Percentiles rank a stretch among this genome's conserved stretches.
phyloP scores from a whole-genome alignment of 2,329 filamentous ascomycete species.

The Aureobasidium sp. region DNA sequence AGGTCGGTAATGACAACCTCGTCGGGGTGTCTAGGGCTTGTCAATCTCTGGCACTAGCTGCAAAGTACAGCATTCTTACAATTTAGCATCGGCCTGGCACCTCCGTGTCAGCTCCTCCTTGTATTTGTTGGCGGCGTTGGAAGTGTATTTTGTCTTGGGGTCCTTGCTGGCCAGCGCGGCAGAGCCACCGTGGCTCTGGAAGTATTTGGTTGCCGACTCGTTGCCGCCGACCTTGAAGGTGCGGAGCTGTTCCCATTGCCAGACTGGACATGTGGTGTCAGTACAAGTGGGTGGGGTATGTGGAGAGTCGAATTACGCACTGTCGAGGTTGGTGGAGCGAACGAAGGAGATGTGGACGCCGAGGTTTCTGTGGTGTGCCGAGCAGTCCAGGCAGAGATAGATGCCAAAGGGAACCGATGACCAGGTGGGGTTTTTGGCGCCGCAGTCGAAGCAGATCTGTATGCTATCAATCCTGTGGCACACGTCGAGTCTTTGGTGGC shows the following conservation, averaged over 20 bases:
- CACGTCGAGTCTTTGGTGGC: background rate
- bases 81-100: constrained; percentile 70
- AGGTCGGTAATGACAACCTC: constrained; percentile 80
- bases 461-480: constrained; percentile 11
- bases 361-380: constrained; percentile 91
- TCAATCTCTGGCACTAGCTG: background rate
- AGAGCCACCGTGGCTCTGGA: constrained; percentile 90
- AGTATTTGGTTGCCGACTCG: constrained; percentile 96
- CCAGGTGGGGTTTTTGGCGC: constrained; percentile 97
- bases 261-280: constrained; percentile 39
- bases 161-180: constrained; percentile 95
- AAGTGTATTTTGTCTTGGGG: constrained; percentile 92
- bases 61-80: constrained; percentile 47
- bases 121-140: constrained; percentile 87
- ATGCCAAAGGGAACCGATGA: constrained; percentile 95
- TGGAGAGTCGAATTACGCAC: constrained; percentile 47
- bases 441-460: constrained; percentile 96
- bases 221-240: constrained; percentile 98
- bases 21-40: constrained; percentile 59
- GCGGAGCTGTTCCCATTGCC: constrained; percentile 98
- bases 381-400: constrained; percentile 96
- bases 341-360: constrained; percentile 99
- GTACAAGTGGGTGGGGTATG: constrained; percentile 12
- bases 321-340: constrained; percentile 93
- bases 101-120: constrained; percentile 91